Evolutionary conservation across 1,284 basidiomycete species (phyloP), one percentile per base, ranked within the genome.

Genomic region (Sphagnurus paluster): DNA sequence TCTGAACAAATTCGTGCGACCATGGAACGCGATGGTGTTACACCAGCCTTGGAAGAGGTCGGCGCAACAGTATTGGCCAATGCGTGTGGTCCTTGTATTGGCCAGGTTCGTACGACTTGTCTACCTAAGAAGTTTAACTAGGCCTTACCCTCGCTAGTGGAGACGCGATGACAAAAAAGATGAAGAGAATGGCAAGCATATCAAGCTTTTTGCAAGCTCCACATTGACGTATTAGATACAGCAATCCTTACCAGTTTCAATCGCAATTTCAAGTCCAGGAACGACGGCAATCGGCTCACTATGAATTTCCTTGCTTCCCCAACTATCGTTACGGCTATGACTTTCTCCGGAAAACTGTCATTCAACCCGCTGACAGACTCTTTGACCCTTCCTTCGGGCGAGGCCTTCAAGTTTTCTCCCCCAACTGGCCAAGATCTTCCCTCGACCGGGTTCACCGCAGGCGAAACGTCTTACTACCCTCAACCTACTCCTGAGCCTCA

Each of bases 291-390:
- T 69, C 76, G 80, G 50, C 76, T 89, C 54, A 99, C 96, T 14
- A 96, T 97, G 93, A 98, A 99, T 71, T 97, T 99, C 75, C 80
- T 99, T 45, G 94, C 96, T 14, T 98, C 95, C 6, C 97, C 97
- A 0, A 97, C 95, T 46, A 79, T 98, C 49, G 97, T 99, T 17
- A 99, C 97, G 8, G 97, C 97, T 2, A 93, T 94, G 89, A 87
- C 95, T 1, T 99, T 99, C 69, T 89, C 93, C 2, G 97, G 97
- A 34, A 89, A 87, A 62, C 77, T 99, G 32, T 89, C 93, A 23
- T 99, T 99, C 75, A 97, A 99, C 67, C 93, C 97, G 3, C 79
- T 89, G 62, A 89, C 84, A 17, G 97, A 99, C 68, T 74, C 79
- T 9, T 76, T 99, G 29, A 69, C 72, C 7, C 80, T 88, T 32